Percentiles rank a stretch among this genome's conserved stretches.
Evolutionary conservation across 2,329 filamentous ascomycete genomes (phyloP).

Genomic region (Monilinia aucupariae): DNA sequence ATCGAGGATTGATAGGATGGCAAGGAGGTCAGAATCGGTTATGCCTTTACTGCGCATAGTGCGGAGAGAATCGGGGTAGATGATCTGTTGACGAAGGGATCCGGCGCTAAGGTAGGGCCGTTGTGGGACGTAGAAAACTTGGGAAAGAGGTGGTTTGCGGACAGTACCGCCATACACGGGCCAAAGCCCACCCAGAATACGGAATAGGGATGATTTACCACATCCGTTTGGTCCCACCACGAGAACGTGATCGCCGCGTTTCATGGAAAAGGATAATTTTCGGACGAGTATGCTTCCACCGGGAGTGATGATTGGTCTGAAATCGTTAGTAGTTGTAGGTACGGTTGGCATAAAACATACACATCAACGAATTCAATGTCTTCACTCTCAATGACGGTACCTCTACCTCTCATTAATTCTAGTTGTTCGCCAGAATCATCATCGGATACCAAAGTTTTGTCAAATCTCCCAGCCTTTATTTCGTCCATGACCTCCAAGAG

Average conservation of each 20-base stretch:
- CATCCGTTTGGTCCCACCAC: slow-evolving; percentile 94
- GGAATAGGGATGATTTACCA: slow-evolving; percentile 92
- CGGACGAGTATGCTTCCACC: slow-evolving; percentile 90
- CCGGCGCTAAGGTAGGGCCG: slow-evolving; percentile 89
- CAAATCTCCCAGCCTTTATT: slow-evolving; percentile 80
- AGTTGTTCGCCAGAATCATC: slow-evolving; percentile 77
- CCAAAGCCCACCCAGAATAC: slow-evolving; percentile 94
- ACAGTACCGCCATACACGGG: slow-evolving; percentile 95
- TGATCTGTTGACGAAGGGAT: slow-evolving; percentile 91
- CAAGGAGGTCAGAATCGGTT: slow-evolving; percentile 72
- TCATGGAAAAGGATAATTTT: slow-evolving; percentile 79
- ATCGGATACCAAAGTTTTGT: slow-evolving; percentile 93
- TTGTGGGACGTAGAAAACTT: slow-evolving; percentile 98
- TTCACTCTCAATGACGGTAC: slow-evolving; percentile 72
- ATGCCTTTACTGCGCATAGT: slow-evolving; percentile 82
- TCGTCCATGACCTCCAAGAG: slow-evolving; percentile 93
- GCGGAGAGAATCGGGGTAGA: slow-evolving; percentile 84
- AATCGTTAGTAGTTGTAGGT: slow-evolving; percentile 23
- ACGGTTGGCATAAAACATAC: slow-evolving; percentile 39
- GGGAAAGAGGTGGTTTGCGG: slow-evolving; percentile 80
- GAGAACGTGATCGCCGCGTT: slow-evolving; percentile 81
- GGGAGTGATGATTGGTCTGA: slow-evolving; percentile 82
- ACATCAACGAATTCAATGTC: slow-evolving; percentile 84
- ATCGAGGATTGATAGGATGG: slow-evolving; percentile 71
- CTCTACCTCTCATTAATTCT: slow-evolving; percentile 74